Evolutionary conservation across 768 basidiomycete species (phyloP), one percentile per base, ranked within the genome.

Genomic region (Hypholoma sublateritium): DNA sequence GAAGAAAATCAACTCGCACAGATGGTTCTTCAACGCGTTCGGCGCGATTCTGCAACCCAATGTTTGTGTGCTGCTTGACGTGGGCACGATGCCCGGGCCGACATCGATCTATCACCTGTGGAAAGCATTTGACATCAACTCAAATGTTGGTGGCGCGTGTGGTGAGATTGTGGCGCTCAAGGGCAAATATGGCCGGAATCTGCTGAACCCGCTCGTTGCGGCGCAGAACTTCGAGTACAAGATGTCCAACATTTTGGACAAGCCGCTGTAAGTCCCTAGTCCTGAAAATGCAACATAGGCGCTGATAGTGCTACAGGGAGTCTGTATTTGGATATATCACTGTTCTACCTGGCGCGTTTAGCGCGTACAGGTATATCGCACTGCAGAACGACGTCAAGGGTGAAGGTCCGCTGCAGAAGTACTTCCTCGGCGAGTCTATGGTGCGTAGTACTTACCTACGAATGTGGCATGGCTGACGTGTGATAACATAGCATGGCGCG

Each of bases 361-460:
- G 89, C 57, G 95, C 94, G 2, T 96, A 94, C 69, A 75, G 91
- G 47, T 92, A 95, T 68, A 92, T 95, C 57, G 95, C 94, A 9
- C 69, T 98, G 52, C 91, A 94, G 74, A 97, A 98, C 65, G 93
- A 96, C 57, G 67, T 72, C 0, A 77, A 68, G 21, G 95, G 95
- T 0, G 85, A 94, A 63, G 96, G 95, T 0, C 96, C 93, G 0
- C 66, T 98, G 62, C 89, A 93, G 66, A 93, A 96, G 72, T 98
- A 99, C 75, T 99, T 99, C 79, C 74, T 97, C 21, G 97, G 97
- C 5, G 97, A 99, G 78, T 93, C 88, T 66, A 89, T 97, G 88
- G 85, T 86, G 55, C 35, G 78, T 61, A 50, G 5, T 24, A 5
- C 43, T 16, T 22, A 2, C 7, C 41, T 16, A 21, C 16, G 16